Base-by-base conservation (phyloP, 306 rosid genomes). In the Rosa chinensis region DNA sequence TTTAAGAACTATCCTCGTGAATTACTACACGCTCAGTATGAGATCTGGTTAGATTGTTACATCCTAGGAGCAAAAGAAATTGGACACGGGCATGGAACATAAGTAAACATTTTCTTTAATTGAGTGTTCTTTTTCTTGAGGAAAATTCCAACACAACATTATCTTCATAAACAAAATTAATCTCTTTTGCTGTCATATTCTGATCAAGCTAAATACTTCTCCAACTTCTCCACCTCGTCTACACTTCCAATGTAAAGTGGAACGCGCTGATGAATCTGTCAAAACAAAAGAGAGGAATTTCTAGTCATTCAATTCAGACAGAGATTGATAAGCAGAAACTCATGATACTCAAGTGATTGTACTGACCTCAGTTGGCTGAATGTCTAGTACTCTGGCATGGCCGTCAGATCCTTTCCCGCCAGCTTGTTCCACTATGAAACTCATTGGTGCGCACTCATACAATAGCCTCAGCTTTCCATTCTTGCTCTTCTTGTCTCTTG, bases 371-470 rank as follows among this genome's bases (percentile, higher is more conserved):
- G 25, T 66, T 18, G 97, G 99, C 74, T 81, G 79, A 77, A 96
- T 96, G 86, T 96, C 99, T 17, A 96, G 99, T 71, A 96, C 80
- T 88, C 99, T 91, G 20, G 85, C 82, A 74, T 85, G 82, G 17
- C 99, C 98, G 79, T 96, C 99, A 14, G 98, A 93, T 52, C 98
- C 99, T 85, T 96, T 96, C 52, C 99, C 99, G 4, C 99, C 99
- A 47, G 99, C 99, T 58, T 96, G 98, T 86, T 96, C 99, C 52
- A 87, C 99, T 37, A 96, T 91, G 74, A 90, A 96, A 75, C 99
- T 96, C 99, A 96, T 96, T 5, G 99, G 99, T 67, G 99, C 99
- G 72, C 99, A 96, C 80, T 96, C 99, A 82, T 96, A 96, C 12
- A 96, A 66, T 1, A 96, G 90, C 89, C 99, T 90, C 5, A 96